Evolutionary conservation across 768 basidiomycete genomes (phyloP).

Genomic region (Jaapia argillacea): DNA sequence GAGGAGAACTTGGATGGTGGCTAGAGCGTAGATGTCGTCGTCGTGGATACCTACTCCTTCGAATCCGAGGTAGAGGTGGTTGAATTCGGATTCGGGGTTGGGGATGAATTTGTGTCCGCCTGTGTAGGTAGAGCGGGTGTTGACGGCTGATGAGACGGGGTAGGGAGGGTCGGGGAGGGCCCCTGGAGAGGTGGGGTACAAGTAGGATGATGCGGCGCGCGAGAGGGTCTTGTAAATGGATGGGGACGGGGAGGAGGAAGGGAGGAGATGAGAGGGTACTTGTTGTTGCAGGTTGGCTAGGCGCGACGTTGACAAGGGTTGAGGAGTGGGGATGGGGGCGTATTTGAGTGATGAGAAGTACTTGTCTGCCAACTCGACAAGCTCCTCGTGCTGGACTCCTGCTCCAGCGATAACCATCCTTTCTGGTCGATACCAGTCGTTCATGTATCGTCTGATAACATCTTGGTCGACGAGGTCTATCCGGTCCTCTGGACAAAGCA

Average conservation of each 20-base stretch:
- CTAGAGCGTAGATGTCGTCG: constrained; percentile 86
- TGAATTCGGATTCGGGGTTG: constrained; percentile 60
- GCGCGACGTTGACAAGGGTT: constrained; percentile 19
- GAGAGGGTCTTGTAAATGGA: constrained; percentile 58
- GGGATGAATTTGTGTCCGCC: constrained; percentile 74
- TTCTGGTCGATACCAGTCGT: constrained; percentile 86
- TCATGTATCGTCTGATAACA: constrained; percentile 53
- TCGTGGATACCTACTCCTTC: constrained; percentile 89
- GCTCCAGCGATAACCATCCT: constrained; percentile 93
- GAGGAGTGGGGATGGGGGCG: constrained; percentile 15
- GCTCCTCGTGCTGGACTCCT: constrained; percentile 82
- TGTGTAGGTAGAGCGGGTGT: constrained; percentile 52
- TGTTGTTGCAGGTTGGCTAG: constrained; percentile 15
- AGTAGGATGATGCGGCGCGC: constrained; percentile 66
- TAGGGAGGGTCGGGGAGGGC: constrained; percentile 8
- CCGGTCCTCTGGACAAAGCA: constrained; percentile 82
- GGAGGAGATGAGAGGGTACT: constrained; percentile 49
- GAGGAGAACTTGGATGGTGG: constrained; percentile 89
- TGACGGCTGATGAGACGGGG: constrained; percentile 17
- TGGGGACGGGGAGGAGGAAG: constrained; percentile 32
- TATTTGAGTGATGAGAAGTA: constrained; percentile 64
- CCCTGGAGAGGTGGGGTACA: constrained; percentile 31
- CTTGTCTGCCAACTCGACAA: constrained; percentile 79
- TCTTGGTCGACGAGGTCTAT: constrained; percentile 55
- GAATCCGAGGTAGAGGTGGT: constrained; percentile 88